Conservation (phyloP, 371 early-diverging fungal genomes). For the Mortierella sp. region DNA sequence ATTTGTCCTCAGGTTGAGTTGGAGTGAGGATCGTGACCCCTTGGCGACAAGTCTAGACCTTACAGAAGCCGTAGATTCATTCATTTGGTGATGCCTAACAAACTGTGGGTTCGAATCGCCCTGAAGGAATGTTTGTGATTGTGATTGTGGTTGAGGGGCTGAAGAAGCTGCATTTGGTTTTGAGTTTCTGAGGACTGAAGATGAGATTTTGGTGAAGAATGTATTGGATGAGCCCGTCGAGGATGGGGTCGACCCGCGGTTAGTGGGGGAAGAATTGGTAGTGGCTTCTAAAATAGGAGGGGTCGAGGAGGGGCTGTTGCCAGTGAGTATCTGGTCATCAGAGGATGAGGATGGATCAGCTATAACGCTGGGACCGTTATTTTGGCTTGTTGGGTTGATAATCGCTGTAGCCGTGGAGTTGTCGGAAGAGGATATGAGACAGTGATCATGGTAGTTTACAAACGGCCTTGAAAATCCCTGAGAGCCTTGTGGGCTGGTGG, state of each 20-base stretch:
- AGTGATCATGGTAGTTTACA: slow-evolving; percentile 9
- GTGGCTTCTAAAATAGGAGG: background rate
- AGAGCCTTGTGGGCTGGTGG: slow-evolving; percentile 16
- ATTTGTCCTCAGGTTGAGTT: slow-evolving; percentile 20
- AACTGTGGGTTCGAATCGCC: background rate
- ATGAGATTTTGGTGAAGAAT: background rate
- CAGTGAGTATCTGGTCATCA: background rate
- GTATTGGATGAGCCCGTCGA: background rate
- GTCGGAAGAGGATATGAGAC: slow-evolving; percentile 12
- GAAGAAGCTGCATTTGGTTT: background rate
- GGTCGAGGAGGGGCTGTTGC: background rate
- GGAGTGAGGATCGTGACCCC: slow-evolving; percentile 24
- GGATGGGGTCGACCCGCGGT: background rate
- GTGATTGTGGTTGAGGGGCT: background rate
- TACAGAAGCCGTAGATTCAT: slow-evolving; percentile 13
- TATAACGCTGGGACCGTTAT: background rate
- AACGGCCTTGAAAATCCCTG: background rate
- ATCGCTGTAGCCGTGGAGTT: slow-evolving; percentile 14
- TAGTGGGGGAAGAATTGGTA: background rate
- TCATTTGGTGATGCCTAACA: slow-evolving; percentile 11
- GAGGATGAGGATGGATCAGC: background rate
- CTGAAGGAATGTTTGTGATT: no score
- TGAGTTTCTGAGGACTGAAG: background rate
- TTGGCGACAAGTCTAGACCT: slow-evolving; percentile 17
- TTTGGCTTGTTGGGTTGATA: slow-evolving; percentile 14